Conservation (phyloP, 805 yeast genomes). For the Candida stauntonica region DNA sequence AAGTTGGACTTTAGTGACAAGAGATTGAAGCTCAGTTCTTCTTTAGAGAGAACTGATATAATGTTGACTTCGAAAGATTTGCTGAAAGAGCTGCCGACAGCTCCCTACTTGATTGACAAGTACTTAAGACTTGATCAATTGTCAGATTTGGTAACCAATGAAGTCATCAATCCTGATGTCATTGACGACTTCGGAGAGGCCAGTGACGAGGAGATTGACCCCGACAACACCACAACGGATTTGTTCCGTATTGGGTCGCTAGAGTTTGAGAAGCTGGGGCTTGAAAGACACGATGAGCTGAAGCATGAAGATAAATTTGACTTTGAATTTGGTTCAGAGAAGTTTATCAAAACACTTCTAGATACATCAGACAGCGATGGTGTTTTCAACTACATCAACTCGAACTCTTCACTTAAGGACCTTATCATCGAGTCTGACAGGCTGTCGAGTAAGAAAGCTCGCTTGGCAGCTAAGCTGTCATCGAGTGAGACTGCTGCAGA, state of each 20-base stretch:
- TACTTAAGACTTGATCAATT: conserved; percentile 57
- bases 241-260: conserved; percentile 29
- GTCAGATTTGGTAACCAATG: conserved; percentile 39
- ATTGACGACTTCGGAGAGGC: conserved; percentile 21
- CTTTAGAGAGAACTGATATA: conserved; percentile 50
- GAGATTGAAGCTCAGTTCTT: conserved; percentile 50
- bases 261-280: conserved; percentile 31
- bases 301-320: conserved; percentile 19
- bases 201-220: conserved; percentile 3
- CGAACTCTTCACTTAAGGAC: conserved; percentile 22
- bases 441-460: conserved; percentile 19
- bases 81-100: conserved; percentile 58
- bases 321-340: conserved; percentile 56
- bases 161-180: conserved; percentile 5
- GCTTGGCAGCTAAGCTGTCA: conserved; percentile 23
- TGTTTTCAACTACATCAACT: conserved; percentile 21
- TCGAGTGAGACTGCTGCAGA: conserved; percentile 18
- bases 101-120: conserved; percentile 66
- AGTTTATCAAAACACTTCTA: conserved; percentile 45
- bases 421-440: conserved; percentile 22
- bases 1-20: conserved; percentile 62
- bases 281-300: conserved; percentile 29
- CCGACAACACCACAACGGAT: conserved; percentile 10
- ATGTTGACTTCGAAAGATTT: conserved; percentile 48
- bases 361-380: conserved; percentile 23